Base-by-base conservation (phyloP, 2,329 filamentous ascomycete species). In the Fusarium siculi region DNA sequence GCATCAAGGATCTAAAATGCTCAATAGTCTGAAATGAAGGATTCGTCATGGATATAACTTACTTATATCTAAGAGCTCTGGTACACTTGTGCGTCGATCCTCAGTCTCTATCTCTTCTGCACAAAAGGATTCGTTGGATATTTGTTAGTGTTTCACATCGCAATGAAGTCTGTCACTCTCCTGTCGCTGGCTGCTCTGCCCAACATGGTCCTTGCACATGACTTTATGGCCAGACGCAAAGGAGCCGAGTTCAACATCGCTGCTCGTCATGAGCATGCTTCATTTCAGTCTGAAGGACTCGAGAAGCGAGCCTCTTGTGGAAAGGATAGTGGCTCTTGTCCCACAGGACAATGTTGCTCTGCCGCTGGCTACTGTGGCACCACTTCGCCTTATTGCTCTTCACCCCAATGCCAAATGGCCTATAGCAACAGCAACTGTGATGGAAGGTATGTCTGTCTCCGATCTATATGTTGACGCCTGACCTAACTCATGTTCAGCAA, bases 341-440 rank as follows among this genome's bases (percentile, higher is more conserved):
- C 66, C 4, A 42, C 63, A 9, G 77, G 78, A 10, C 56, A 75
- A 47, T 83, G 82, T 32, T 83, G 82, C 65, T 83, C 81, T 21
- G 78, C 74, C 23, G 67, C 69, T 18, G 81, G 81, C 9, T 77
- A 76, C 61, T 83, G 82, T 69, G 82, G 82, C n/a, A 81, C 75
- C 7, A 71, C 73, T 5, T 63, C 61, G 25, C 73, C 77, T 9
- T 82, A 76, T 59, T 83, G 81, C 44, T 77, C 70, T 16, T 81
- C 80, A 18, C 80, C 80, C 3, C 76, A 79, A 56, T 83, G 82
- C 32, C 82, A 82, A 61, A 72, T 83, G 47, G 71, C 77, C 7
- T 83, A 79, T 59, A 80, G 80, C 63, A 78, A 82, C 55, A 70
- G 75, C 9, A 73, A 62, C 25, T 83, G 82, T 72, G 80, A 82